Evolutionary conservation across 2,329 filamentous ascomycete species (phyloP).

Genomic region (Cercospora sp.): DNA sequence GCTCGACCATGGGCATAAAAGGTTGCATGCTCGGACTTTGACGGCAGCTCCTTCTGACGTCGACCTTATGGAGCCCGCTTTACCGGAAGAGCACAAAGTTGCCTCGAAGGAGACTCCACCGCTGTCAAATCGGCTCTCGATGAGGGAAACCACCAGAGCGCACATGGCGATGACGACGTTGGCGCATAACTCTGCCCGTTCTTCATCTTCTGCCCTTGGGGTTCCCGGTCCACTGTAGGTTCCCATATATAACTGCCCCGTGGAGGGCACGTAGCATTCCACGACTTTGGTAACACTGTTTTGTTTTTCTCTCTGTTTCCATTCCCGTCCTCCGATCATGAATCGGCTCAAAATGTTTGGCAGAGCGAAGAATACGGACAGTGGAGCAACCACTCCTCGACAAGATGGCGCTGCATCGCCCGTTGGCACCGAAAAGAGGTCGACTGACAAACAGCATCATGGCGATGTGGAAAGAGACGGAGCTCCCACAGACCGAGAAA

Average conservation of each 20-base stretch:
- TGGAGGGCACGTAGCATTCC: constrained; percentile 4
- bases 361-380: constrained; percentile 6
- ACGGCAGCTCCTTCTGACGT: neutral
- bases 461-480: constrained; percentile 23
- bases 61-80: neutral
- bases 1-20: neutral
- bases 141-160: neutral
- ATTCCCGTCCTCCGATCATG: neutral
- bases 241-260: constrained; percentile 12
- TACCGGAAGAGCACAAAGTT: neutral
- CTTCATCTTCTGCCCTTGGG: constrained; percentile 10
- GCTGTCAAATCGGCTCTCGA: neutral
- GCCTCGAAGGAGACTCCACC: neutral
- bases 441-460: constrained; percentile 4
- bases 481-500: constrained; percentile 31
- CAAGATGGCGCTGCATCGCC: constrained; percentile 11
- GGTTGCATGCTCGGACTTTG: neutral
- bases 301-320: neutral
- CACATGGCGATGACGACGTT: constrained; percentile 21
- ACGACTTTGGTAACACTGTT: constrained; percentile 4
- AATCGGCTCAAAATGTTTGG: constrained; percentile 5
- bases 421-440: neutral
- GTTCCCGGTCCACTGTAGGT: constrained; percentile 10
- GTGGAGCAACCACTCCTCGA: constrained; percentile 16
- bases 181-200: neutral